Evolutionary conservation across 495 filamentous ascomycete species (phyloP), one percentile per base, ranked within the genome.

Genomic region (Peziza echinospora): DNA sequence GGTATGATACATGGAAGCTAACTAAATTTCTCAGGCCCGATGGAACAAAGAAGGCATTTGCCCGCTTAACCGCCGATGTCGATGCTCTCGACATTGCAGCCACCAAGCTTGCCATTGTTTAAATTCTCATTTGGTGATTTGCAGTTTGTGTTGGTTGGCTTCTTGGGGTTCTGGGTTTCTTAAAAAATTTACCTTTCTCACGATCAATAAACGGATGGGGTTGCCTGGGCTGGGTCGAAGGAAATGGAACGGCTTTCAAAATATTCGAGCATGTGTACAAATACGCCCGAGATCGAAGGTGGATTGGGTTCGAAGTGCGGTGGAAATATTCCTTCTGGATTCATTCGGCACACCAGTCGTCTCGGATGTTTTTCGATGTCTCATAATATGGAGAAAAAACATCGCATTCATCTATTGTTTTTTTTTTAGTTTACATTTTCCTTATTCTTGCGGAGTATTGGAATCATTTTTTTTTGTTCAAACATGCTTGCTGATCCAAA

Each of bases 1-100:
- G 47, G 23, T 24, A 7, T 26, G 44, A 39, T 11, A 9, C 16
- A 22, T 2, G 9, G 24, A 37, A 24, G 48, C 19, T 25, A 17
- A 45, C 10, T 22, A 2, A 16, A 17, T 21, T 17, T 7, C 49
- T 25, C 53, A 92, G 85, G 60, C 87, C 89, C 54, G 85, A 94
- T 65, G 89, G 87, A 62, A 73, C 77, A 58, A 99, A 99, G 82
- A 99, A 99, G 77, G 89, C 91, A 47, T 99, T 83, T 61, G 84
- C 81, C 58, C 81, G 85, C 62, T 71, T 99, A 49, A 96, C 89
- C 49, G 68, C 84, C 41, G 89, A 99, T 65, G 84, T 93, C 53
- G 89, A 99, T 68, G 89, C 89, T 64, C 80, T 99, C 49, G 89
- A 99, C 69, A 93, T 99, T 71, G 89, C 89, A 55, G 89, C 91